These are phyloP conservation scores for Aspergillus fumigatiaffinis DNA, from an alignment of 2,329 filamentous ascomycete genomes.

Conservation along the genomic window DNA sequence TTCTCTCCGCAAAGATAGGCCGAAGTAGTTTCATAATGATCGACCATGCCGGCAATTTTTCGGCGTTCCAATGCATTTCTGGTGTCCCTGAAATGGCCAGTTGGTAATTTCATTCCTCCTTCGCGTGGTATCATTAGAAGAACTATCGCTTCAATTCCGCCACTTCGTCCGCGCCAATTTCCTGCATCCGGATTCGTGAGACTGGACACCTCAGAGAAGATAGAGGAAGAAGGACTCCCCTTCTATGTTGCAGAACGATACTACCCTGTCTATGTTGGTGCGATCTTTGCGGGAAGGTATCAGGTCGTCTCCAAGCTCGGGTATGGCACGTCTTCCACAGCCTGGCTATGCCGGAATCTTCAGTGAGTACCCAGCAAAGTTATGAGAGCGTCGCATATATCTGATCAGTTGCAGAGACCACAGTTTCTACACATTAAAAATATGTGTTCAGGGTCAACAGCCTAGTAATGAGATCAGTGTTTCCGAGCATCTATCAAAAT, in stretches of 20 bases:
- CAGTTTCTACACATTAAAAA: constrained; percentile 6
- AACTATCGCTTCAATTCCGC: background rate
- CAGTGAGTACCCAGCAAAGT: constrained; percentile 4
- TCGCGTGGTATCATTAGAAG: background rate
- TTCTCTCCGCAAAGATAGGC: too few species aligned
- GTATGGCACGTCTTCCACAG: constrained; percentile 20
- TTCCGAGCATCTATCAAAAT: constrained; percentile 18
- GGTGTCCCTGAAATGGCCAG: background rate
- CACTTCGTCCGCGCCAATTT: constrained; percentile 4
- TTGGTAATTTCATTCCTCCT: background rate
- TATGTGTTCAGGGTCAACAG: constrained; percentile 9
- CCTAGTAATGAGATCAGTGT: constrained; percentile 13
- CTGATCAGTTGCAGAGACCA: constrained; percentile 1
- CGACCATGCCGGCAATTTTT: too few species aligned
- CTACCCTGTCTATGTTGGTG: constrained; percentile 12
- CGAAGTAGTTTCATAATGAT: too few species aligned
- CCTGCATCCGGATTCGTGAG: constrained; percentile 9
- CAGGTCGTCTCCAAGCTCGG: constrained; percentile 21
- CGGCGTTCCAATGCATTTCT: background rate
- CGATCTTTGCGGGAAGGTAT: constrained; percentile 14
- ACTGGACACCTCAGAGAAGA: constrained; percentile 1
- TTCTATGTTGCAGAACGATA: constrained; percentile 9
- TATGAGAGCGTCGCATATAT: background rate
- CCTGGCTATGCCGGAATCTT: constrained; percentile 20
- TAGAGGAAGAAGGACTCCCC: constrained; percentile 14